A percentile compares a stretch with the other conserved stretches of the same genome.
phyloP scores from a whole-genome alignment of 768 basidiomycete genomes.

The Cyclocybe aegerita region DNA sequence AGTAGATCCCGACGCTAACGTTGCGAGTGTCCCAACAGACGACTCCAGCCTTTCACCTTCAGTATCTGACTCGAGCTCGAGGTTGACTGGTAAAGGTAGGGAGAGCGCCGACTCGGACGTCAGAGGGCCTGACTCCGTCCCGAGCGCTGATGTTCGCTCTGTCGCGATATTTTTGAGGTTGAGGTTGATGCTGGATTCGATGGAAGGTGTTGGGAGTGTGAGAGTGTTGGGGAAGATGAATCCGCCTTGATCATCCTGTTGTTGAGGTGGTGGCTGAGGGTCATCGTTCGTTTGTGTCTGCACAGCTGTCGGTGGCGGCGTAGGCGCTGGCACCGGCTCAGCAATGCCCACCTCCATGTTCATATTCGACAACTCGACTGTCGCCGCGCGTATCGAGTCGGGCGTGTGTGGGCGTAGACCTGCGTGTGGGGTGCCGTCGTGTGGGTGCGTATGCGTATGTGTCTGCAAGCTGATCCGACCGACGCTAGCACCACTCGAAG shows the following conservation, averaged over 20 bases:
- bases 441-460: not conserved
- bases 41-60: too few relatives aligned
- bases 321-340: not conserved
- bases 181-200: slow-evolving; percentile 12
- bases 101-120: too few relatives aligned
- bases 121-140: too few relatives aligned
- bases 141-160: slow-evolving; percentile 7
- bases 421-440: slow-evolving; percentile 2
- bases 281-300: not conserved
- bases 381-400: slow-evolving; percentile 62
- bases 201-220: slow-evolving; percentile 9
- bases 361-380: slow-evolving; percentile 64
- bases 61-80: too few relatives aligned
- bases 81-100: too few relatives aligned
- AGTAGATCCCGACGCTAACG: too few relatives aligned
- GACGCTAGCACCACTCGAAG: too few relatives aligned
- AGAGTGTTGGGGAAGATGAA: slow-evolving; percentile 22
- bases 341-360: slow-evolving; percentile 8
- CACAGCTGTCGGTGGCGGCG: slow-evolving; percentile 7
- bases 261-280: not conserved
- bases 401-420: slow-evolving; percentile 48
- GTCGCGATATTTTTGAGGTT: slow-evolving; percentile 7
- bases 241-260: slow-evolving; percentile 3
- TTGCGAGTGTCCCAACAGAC: too few relatives aligned
- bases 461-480: too few relatives aligned